Base-by-base conservation (phyloP, 2,329 filamentous ascomycete species). In the Aspergillus quadrilineatus region DNA sequence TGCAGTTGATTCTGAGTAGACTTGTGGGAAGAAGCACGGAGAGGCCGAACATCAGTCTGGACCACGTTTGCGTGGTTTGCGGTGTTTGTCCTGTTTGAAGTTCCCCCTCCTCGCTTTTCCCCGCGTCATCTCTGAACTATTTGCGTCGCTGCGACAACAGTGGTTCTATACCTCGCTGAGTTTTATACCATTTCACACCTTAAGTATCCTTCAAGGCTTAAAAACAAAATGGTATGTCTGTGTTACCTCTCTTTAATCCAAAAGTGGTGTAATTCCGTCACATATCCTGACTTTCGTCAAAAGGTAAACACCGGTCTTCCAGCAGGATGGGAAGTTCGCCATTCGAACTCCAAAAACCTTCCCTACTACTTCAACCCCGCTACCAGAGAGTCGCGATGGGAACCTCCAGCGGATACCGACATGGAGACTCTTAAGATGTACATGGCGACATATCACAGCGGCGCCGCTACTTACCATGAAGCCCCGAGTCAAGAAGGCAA, bases 281-380 rank as follows among this genome's bases (percentile, higher is more conserved):
- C 29, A 26, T 36, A 32, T 14, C 29, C 43, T 58, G 37, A 52
- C 37, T 45, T 29, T 52, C 29, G 15, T 53, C 32, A 28, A 65
- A 17, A 89, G 85, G 78, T 83, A 70, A 89, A 92, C 55, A 87
- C 88, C 65, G 93, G 93, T 73, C 85, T 97, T 62, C 92, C 92
- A 60, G 75, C 85, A 49, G 86, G 87, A 74, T 97, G 93, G 92
- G 94, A 97, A 79, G 91, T 99, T 71, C 91, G 94, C 74, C 91
- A 95, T 79, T 96, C 91, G 75, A 96, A 97, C 81, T 96, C 91
- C 76, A 97, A 97, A 81, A 96, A 96, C 78, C 88, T 97, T 36
- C 94, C 94, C 37, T 99, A 99, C 82, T 99, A 97, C 81, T 97
- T 97, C 88, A 95, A 97, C 77, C 80, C 88, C 45, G 79, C 78